A percentile compares a stretch with the other conserved stretches of the same genome.
These are phyloP conservation scores for Mallotus japonicus DNA, from an alignment of 441 rosid species.

Conservation along the genomic window DNA sequence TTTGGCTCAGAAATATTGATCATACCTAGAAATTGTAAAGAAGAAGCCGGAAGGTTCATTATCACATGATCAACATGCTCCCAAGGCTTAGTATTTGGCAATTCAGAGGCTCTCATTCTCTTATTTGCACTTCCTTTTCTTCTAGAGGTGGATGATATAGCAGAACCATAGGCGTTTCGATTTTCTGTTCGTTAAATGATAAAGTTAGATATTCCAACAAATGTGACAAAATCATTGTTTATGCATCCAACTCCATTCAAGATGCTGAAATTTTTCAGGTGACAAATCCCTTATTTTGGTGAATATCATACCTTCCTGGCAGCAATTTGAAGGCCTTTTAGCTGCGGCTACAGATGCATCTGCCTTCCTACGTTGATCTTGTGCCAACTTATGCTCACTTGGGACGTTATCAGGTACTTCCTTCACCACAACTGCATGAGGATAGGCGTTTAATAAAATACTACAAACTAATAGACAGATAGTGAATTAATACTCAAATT, in stretches of 20 bases:
- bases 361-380: conserved; percentile 23
- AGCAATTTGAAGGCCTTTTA: conserved; percentile 50
- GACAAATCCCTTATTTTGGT: conserved; percentile 5
- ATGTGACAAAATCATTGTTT: background rate
- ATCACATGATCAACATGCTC: conserved; percentile 87
- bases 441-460: conserved; percentile 17
- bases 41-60: conserved; percentile 99
- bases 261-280: conserved; percentile 6
- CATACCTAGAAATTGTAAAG: conserved; percentile 79
- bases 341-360: conserved; percentile 34
- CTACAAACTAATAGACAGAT: background rate
- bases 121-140: conserved; percentile 50
- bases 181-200: conserved; percentile 34
- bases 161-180: conserved; percentile 30
- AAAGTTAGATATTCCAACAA: conserved; percentile 1
- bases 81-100: conserved; percentile 60
- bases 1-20: background rate
- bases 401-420: conserved; percentile 24
- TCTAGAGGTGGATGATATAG: conserved; percentile 18
- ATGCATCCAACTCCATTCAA: conserved; percentile 2
- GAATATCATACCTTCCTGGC: conserved; percentile 46
- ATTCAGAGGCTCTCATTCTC: conserved; percentile 52
- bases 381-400: conserved; percentile 25
- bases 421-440: conserved; percentile 31
- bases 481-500: conserved; percentile 22